Base-by-base conservation (phyloP, 495 filamentous ascomycete genomes). In the Lepraria neglecta region DNA sequence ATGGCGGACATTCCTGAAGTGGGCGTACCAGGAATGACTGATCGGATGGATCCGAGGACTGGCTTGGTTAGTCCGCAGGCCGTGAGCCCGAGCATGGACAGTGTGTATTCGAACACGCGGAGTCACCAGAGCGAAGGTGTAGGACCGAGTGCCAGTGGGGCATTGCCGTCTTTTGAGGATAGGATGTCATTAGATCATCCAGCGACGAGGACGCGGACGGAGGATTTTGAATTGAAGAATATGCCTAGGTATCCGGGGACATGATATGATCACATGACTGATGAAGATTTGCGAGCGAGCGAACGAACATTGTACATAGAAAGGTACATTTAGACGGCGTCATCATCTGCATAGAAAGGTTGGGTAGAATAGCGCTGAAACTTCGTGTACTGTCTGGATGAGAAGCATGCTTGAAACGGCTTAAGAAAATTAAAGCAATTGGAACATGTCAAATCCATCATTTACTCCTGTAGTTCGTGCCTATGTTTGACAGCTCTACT, bases 1-100 rank as follows among this genome's bases (percentile, higher is more conserved):
- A 74, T 75, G 68, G 71, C 73, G 12, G 72, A 73, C 61, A 74
- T 75, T 6, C 72, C 71, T 2, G 73, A 75, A 60, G 54, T 58
- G 3, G 58, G 31, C 12, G 59, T 48, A 28, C 35, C 33, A 0
- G 33, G 45, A 3, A 54, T 19, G 0, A 19, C 1, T 21, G 56
- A 64, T 1, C 65, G 64, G 9, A 69, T 73, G 12, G 70, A 72
- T 64, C 68, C 71, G 12, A 56, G 72, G 27, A 72, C 69, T 21
- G 72, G 72, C 7, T 63, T 71, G 11, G 62, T 73, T 4, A 71
- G 71, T 59, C 59, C 66, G 7, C 67, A 71, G 44, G 72, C 72
- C 19, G 67, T 73, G 38, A 30, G 58, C 0, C 62, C 61, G 17
- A 68, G 69, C 44, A 71, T 60, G 35, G 69, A 59, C 17, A 45